Evolutionary conservation across 805 yeast species (phyloP), one percentile per base, ranked within the genome.

Genomic region (Yarrowia deformans): DNA sequence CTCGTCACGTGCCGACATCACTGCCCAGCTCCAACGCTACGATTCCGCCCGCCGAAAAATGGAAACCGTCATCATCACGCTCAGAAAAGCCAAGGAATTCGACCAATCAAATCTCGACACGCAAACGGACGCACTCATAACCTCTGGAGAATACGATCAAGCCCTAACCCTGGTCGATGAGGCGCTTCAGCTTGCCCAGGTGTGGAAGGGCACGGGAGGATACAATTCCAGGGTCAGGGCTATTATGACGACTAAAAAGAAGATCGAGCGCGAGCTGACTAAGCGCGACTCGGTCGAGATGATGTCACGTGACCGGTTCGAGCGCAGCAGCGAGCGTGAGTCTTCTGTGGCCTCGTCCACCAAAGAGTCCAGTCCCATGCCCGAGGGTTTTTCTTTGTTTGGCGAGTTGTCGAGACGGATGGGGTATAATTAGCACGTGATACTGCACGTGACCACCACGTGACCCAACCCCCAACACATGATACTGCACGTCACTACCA

Each of bases 91-190:
- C 23, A 68, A 71, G 46, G 58, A 55, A 49, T 74, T 72, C 42
- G 73, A 74, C 61, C 76, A 74, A 60, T 19, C 67, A 2, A 50
- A 72, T 78, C 80, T 69, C 80, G 78, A 75, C 72, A 77, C 55
- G 3, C 69, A 71, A 40, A 70, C 75, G 1, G 35, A 66, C 29
- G 14, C 37, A 12, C 54, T 72, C 39, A 37, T 73, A 29, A 67
- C 69, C 14, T 40, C 54, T 8, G 71, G 70, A 18, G 64, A 73
- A 18, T 35, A 37, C 1, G 70, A 71, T 8, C 71, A 52, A 9
- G 77, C 77, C 5, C 52, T 67, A 14, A 68, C 40, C 14, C 49
- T 40, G 39, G 61, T 74, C 1, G 74, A 70, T 23, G 39, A 68
- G 1, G 56, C 71, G 2, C 70, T 50, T 1, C 67, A 70, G 14